Evolutionary conservation across 495 filamentous ascomycete genomes (phyloP).

Genomic region (Rhypophila decipiens): DNA sequence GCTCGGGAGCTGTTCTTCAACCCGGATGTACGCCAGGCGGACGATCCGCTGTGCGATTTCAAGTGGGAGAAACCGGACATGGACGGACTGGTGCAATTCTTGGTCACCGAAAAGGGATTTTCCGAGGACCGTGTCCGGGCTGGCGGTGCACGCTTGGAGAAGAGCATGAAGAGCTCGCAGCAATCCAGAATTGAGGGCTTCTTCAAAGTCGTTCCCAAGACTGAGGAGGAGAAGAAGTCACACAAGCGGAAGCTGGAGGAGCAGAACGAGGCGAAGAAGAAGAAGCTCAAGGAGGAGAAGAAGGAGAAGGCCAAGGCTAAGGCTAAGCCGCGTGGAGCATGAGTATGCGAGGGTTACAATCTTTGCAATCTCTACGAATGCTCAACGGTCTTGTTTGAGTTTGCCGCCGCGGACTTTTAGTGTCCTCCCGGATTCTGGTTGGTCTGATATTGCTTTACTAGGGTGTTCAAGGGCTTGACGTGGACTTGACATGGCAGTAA

Average conservation of each 20-base stretch:
- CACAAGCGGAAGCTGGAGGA: conserved; percentile 91
- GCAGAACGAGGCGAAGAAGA: conserved; percentile 83
- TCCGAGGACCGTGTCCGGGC: conserved; percentile 84
- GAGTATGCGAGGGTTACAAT: no score
- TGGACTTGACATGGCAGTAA: no score
- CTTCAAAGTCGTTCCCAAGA: conserved; percentile 90
- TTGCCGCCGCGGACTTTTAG: no score
- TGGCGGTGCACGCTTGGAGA: conserved; percentile 68
- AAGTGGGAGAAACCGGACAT: conserved; percentile 94
- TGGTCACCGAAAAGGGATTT: conserved; percentile 93
- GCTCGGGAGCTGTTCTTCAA: conserved; percentile 85
- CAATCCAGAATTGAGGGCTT: conserved; percentile 94
- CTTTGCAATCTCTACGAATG: no score
- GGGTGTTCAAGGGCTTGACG: no score
- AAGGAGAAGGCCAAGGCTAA: conserved; percentile 89
- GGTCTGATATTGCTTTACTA: no score
- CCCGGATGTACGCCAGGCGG: conserved; percentile 81
- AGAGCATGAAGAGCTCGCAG: conserved; percentile 82
- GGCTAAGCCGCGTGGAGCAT: conserved; percentile 61
- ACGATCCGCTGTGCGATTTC: conserved; percentile 85
- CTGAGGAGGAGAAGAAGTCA: conserved; percentile 69
- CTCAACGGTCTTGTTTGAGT: no score
- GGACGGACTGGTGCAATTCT: conserved; percentile 79
- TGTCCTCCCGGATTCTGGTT: no score
- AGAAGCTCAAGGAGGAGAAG: conserved; percentile 84